These are phyloP conservation scores for Rhinocladiella mackenziei DNA, from an alignment of 2,329 filamentous ascomycete genomes.

Conservation along the genomic window DNA sequence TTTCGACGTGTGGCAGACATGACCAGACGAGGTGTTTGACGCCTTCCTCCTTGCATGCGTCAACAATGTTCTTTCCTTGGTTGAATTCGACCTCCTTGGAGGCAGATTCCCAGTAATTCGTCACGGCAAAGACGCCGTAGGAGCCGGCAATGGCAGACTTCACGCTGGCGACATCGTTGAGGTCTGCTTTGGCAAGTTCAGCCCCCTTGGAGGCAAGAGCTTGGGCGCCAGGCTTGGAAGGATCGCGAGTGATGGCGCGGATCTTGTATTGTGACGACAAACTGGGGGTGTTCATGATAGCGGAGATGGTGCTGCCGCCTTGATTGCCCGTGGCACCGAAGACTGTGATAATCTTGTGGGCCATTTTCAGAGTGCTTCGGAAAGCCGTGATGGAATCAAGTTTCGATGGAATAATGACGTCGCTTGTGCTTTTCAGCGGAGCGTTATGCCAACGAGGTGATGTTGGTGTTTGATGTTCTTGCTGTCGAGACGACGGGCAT, in stretches of 20 bases:
- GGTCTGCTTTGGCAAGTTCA: constrained; percentile 38
- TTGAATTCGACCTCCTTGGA: constrained; percentile 37
- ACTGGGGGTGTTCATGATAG: constrained; percentile 43
- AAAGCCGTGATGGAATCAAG: too few species aligned
- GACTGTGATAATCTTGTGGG: constrained; percentile 40
- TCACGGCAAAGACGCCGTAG: constrained; percentile 50
- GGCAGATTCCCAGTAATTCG: constrained; percentile 43
- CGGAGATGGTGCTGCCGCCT: constrained; percentile 47
- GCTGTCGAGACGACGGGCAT: too few species aligned
- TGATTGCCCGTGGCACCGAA: constrained; percentile 54
- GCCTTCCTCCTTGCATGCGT: constrained; percentile 37
- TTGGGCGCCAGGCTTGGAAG: constrained; percentile 33
- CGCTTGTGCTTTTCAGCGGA: too few species aligned
- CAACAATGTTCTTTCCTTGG: constrained; percentile 39
- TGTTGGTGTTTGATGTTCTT: too few species aligned
- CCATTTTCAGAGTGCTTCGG: constrained; percentile 16
- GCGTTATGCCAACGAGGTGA: too few species aligned
- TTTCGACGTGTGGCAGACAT: constrained; percentile 35
- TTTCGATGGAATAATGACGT: too few species aligned
- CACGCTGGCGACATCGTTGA: constrained; percentile 40
- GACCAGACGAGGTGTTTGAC: constrained; percentile 43
- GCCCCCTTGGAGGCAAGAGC: constrained; percentile 33
- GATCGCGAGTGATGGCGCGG: constrained; percentile 50
- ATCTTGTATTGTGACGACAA: constrained; percentile 48
- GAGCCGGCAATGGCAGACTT: constrained; percentile 41